Base-by-base conservation (phyloP, 177 flowering plant species). In the Vitis hybrid region DNA sequence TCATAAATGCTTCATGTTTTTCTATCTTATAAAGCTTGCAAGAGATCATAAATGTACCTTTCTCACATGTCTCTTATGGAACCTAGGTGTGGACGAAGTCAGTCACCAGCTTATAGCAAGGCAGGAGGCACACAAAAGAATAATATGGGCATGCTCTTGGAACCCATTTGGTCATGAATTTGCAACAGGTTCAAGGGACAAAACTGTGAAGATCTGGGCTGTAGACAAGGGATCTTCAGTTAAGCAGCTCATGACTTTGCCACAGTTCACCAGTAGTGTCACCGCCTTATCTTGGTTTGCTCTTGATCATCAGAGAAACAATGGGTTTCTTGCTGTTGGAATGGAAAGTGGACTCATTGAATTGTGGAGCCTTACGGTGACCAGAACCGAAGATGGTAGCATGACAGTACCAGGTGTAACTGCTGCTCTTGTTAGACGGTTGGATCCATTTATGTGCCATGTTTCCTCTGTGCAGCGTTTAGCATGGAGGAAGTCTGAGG, bases 111-210 rank as follows among this genome's bases (percentile, higher is more conserved):
- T 94, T 61, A 40, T 92, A 58, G 83, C 82, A 8, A 84, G 84
- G 82, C 91, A 87, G 54, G 97, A 92, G 76, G 98, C 93, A 30
- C 99, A 95, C 80, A 91, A 91, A 73, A 85, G 99, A 82, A 95
- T 95, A 52, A 89, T 95, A 80, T 95, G 99, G 99, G 79, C 94
- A 26, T 95, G 99, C 72, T 88, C 96, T n/a, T 95, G 99, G 99
- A 93, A 90, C 62, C 99, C 98, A 60, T 81, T 75, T 67, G 87
- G 88, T 51, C 89, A 91, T 56, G 87, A 95, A 76, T 95, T 95
- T 68, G 97, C 98, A 12, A 95, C 99, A 1, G 95, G 98, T 26
- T 95, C 98, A 26, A 82, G 99, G 77, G 99, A 95, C 77, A 93
- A 87, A 77, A 91, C 90, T 18, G 97, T 91, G 64, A 95, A 95